phyloP scores from a whole-genome alignment of 176 grass and related monocot species.

The Phoenix dactylifera region DNA sequence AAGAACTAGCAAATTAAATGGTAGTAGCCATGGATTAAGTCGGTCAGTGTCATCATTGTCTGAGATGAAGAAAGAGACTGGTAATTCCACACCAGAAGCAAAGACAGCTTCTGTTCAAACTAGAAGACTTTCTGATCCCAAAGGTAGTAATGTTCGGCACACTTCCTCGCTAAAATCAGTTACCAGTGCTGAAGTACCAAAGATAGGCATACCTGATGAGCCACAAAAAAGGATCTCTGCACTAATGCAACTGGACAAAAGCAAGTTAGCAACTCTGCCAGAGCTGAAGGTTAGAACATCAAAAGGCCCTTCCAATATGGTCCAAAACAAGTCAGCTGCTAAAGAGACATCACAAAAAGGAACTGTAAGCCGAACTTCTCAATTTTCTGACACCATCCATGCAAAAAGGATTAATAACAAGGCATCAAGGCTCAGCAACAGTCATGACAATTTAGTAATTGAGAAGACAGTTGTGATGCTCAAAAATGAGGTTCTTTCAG shows the following conservation, averaged over 20 bases:
- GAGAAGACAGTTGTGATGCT: slow-evolving; percentile 68
- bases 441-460: slow-evolving; percentile 35
- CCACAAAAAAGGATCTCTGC: slow-evolving; percentile 56
- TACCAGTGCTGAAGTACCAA: slow-evolving; percentile 21
- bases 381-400: slow-evolving; percentile 16
- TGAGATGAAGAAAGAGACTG: slow-evolving; percentile 60
- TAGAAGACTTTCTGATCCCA: slow-evolving; percentile 64
- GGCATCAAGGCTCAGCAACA: slow-evolving; percentile 22
- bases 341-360: slow-evolving; percentile 27
- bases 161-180: slow-evolving; percentile 17
- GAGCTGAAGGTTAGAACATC: slow-evolving; percentile 54
- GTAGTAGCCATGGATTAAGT: slow-evolving; percentile 34
- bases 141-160: slow-evolving; percentile 25
- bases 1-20: slow-evolving; percentile 9
- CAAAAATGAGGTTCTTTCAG: slow-evolving; percentile 37
- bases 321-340: slow-evolving; percentile 17
- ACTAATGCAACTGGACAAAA: slow-evolving; percentile 62
- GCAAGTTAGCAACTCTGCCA: slow-evolving; percentile 67
- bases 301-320: slow-evolving; percentile 19
- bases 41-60: slow-evolving; percentile 60
- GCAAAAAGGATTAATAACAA: slow-evolving; percentile 26
- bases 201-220: slow-evolving; percentile 39
- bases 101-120: slow-evolving; percentile 26
- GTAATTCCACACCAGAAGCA: slow-evolving; percentile 12
- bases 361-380: slow-evolving; percentile 21